These are phyloP conservation scores for Borealophlyctis nickersoniae DNA, from an alignment of 192 early-diverging fungal genomes.

Conservation along the genomic window DNA sequence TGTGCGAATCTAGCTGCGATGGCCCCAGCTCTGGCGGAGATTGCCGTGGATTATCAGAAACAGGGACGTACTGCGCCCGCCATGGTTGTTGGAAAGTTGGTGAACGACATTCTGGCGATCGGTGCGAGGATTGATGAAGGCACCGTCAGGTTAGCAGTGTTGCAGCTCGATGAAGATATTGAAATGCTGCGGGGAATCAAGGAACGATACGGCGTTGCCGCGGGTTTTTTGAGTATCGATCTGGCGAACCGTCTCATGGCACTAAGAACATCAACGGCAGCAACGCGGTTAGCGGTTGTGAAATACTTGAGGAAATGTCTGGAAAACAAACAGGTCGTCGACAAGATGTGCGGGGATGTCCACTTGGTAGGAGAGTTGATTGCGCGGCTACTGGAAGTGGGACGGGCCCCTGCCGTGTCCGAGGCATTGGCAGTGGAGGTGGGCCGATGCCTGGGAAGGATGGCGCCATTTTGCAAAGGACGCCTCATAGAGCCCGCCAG, in stretches of 20 bases:
- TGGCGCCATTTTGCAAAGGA: slow-evolving; percentile 1
- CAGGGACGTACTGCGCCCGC: not conserved
- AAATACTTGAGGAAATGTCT: slow-evolving; percentile 17
- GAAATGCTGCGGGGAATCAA: not conserved
- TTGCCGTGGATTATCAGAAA: not conserved
- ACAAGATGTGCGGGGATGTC: not conserved
- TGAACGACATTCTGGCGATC: not conserved
- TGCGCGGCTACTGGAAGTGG: slow-evolving; percentile 3
- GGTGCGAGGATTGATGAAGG: not conserved
- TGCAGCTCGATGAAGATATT: slow-evolving; percentile 15
- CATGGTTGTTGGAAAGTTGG: not conserved
- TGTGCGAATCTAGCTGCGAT: not conserved
- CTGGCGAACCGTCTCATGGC: not conserved
- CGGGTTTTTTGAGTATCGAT: not conserved
- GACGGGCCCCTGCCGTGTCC: not conserved
- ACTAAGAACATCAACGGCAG: not conserved
- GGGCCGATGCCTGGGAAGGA: slow-evolving; percentile 6
- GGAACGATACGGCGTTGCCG: not conserved
- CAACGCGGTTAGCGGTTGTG: slow-evolving; percentile 8
- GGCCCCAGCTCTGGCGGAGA: slow-evolving; percentile 3
- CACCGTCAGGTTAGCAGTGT: slow-evolving; percentile 9
- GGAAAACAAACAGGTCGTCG: not conserved
- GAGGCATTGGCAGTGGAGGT: not conserved
- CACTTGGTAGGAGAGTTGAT: not conserved
- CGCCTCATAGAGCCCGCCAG: not conserved